Base-by-base conservation (phyloP, 352 stramenopile genomes). In the Hyphochytrium catenoides region DNA sequence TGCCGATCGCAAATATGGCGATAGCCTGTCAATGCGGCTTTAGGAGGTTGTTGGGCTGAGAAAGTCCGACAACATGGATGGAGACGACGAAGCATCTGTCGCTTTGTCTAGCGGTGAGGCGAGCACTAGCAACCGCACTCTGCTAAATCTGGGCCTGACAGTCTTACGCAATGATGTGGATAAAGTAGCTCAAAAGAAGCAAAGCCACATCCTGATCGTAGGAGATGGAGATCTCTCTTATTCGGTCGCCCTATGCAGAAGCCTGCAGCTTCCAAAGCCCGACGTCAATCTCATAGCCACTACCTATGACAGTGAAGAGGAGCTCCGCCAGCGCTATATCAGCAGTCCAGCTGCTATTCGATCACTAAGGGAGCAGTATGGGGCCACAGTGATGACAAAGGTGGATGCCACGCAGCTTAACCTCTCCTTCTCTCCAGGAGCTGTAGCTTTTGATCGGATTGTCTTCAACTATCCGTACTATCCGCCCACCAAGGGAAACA, bases 171-270 rank as follows among this genome's bases (percentile, higher is more conserved):
- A n/a, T n/a, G n/a, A n/a, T n/a, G n/a, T n/a, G n/a, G n/a, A n/a
- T n/a, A n/a, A n/a, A n/a, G n/a, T n/a, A n/a, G n/a, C n/a, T n/a
- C n/a, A n/a, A n/a, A n/a, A n/a, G n/a, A n/a, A n/a, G n/a, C n/a
- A n/a, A n/a, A n/a, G n/a, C 4, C n/a, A 18, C 15, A 62, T 84
- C 39, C 50, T 84, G 16, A 56, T 84, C 16, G 63, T 78, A 3
- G 69, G 66, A 9, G 69, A 84, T 34, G 69, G 66, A 51, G 77
- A 84, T 52, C 79, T 81, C 36, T 81, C 69, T 17, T 84, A 74
- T 47, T 46, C 66, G n/a, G 22, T 35, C 9, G 43, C 44, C 6
- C 27, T 51, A 8, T 12, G 33, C 16, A 51, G 61, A 19, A 65
- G 66, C 15, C 67, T 77, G 30, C 46, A 74, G 12, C 57, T 62